Evolutionary conservation across 2,329 filamentous ascomycete genomes (phyloP).

Genomic region (Plectosphaerella plurivora): DNA sequence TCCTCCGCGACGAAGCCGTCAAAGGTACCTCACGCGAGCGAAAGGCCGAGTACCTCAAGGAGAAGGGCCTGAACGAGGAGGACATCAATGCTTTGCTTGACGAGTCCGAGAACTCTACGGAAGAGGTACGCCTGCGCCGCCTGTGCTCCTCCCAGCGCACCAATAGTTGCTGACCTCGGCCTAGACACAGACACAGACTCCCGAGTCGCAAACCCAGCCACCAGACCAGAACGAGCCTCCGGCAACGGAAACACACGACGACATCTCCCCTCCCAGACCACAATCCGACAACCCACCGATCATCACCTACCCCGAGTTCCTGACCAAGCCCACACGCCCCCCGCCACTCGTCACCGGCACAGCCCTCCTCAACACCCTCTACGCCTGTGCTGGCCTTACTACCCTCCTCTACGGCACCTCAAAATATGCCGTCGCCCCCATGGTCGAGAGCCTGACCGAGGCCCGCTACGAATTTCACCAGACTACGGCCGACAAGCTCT

Average conservation of each 20-base stretch:
- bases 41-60: constrained; percentile 72
- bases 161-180: not conserved
- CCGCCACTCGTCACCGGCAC: constrained; percentile 59
- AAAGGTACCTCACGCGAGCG: constrained; percentile 63
- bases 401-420: constrained; percentile 66
- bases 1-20: constrained; percentile 72
- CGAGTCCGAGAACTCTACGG: constrained; percentile 11
- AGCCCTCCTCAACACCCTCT: constrained; percentile 55
- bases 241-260: constrained; percentile 3
- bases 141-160: not conserved
- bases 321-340: constrained; percentile 50
- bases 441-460: constrained; percentile 47
- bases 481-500: constrained; percentile 40
- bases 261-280: constrained; percentile 9
- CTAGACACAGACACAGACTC: constrained; percentile 1
- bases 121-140: not conserved
- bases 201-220: constrained; percentile 1
- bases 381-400: constrained; percentile 53
- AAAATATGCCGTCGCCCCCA: constrained; percentile 63
- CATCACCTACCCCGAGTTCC: constrained; percentile 67
- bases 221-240: not conserved
- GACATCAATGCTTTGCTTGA: constrained; percentile 66
- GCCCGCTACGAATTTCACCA: constrained; percentile 49
- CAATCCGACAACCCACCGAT: constrained; percentile 51
- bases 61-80: constrained; percentile 65